Conservation (phyloP, 345 rosid genomes). For the Cardamine resedifolia region DNA sequence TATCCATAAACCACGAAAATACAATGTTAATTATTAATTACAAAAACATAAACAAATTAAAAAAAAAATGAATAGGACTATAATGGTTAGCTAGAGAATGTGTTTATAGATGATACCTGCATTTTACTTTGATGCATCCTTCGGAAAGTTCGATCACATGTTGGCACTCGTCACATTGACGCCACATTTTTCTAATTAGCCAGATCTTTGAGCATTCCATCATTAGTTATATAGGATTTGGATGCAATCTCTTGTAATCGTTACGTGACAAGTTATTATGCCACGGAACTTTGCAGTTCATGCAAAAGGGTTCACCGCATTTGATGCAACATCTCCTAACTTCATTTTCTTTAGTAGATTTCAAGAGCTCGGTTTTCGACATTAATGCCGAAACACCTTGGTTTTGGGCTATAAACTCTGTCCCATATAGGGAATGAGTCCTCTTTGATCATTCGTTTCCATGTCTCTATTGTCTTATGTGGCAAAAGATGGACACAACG, state of each 20-base stretch:
- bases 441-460: slow-evolving; percentile 29
- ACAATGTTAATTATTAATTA: slow-evolving; percentile 27
- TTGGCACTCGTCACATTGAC: not conserved
- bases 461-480: too few relatives aligned
- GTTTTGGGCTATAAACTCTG: slow-evolving; percentile 18
- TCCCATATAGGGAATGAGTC: slow-evolving; percentile 54
- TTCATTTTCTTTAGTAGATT: slow-evolving; percentile 32
- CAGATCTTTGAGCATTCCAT: slow-evolving; percentile 19
- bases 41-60: not conserved
- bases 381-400: slow-evolving; percentile 6
- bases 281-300: too few relatives aligned
- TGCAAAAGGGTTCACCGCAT: too few relatives aligned
- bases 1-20: not conserved
- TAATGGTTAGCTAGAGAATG: too few relatives aligned
- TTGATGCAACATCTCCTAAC: slow-evolving; percentile 35
- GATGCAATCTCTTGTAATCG: slow-evolving; percentile 40
- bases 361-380: slow-evolving; percentile 22
- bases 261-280: slow-evolving; percentile 45
- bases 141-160: not conserved
- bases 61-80: too few relatives aligned
- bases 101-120: not conserved
- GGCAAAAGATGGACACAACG: too few relatives aligned
- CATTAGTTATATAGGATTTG: slow-evolving; percentile 39
- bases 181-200: not conserved
- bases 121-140: not conserved